Conservation (phyloP, 306 rosid genomes). For the Spatholobus suberectus region DNA sequence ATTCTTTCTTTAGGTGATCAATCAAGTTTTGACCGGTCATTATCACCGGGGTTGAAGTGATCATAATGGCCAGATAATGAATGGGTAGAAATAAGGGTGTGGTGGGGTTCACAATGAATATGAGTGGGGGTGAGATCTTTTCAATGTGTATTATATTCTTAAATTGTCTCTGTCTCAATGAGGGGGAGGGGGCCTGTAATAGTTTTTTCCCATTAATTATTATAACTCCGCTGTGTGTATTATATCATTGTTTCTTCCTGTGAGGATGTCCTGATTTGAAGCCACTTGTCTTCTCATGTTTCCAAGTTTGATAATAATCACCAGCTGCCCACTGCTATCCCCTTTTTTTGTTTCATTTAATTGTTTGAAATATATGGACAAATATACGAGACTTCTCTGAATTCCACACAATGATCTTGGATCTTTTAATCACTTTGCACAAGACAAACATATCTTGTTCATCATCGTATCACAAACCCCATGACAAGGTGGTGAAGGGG, state of each 20-base stretch:
- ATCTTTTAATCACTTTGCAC: constrained; percentile 51
- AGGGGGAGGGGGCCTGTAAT: constrained; percentile 39
- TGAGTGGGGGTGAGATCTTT: constrained; percentile 42
- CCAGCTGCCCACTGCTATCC: constrained; percentile 24
- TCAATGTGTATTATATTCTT: constrained; percentile 50
- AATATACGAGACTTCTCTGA: constrained; percentile 46
- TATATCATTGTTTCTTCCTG: constrained; percentile 62
- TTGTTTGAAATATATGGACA: constrained; percentile 62
- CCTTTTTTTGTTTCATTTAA: constrained; percentile 56
- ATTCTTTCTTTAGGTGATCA: constrained; percentile 27
- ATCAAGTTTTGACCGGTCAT: constrained; percentile 50
- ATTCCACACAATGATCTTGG: constrained; percentile 48
- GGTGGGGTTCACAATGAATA: constrained; percentile 47
- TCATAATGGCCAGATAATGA: constrained; percentile 36
- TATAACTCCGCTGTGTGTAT: constrained; percentile 48
- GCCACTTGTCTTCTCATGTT: constrained; percentile 61
- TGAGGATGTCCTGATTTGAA: constrained; percentile 64
- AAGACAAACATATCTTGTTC: constrained; percentile 70
- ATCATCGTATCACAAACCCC: constrained; percentile 54
- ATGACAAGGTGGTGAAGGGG: constrained; percentile 51
- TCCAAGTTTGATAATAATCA: constrained; percentile 50
- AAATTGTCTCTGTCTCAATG: constrained; percentile 62
- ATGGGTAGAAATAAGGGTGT: constrained; percentile 42
- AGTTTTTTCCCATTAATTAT: constrained; percentile 37
- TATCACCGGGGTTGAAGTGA: constrained; percentile 39